Percentiles rank a stretch among this genome's conserved stretches.
Evolutionary conservation across 345 rosid species (phyloP).

Genomic region (Syzygium oleosum): DNA sequence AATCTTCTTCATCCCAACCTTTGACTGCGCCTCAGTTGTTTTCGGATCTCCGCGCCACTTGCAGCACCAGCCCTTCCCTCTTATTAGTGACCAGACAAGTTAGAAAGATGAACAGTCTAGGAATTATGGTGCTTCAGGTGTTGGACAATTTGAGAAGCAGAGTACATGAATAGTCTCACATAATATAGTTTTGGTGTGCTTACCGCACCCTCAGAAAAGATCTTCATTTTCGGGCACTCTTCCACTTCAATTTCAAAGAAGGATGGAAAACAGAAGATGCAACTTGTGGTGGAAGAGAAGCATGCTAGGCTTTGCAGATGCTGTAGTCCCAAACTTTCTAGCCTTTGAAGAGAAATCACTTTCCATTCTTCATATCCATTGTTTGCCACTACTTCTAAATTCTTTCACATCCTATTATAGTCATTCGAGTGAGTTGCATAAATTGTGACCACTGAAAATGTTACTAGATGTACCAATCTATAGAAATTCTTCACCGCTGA

Average conservation of each 20-base stretch:
- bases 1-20: rapidly evolving
- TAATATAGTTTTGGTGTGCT: rapidly evolving
- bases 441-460: no score
- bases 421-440: no score
- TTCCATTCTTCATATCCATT: no score
- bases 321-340: rapidly evolving
- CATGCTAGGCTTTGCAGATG: not conserved
- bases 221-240: not conserved
- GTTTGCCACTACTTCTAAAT: no score
- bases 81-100: not conserved
- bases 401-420: no score
- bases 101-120: no score
- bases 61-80: not conserved
- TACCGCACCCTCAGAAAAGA: not conserved
- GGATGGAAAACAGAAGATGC: not conserved
- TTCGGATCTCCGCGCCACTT: rapidly evolving
- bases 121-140: not conserved
- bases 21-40: rapidly evolving
- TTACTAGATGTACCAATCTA: no score
- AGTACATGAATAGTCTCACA: not conserved
- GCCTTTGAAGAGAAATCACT: no score
- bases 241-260: not conserved
- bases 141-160: not conserved
- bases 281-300: not conserved
- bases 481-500: no score